A percentile compares a stretch with the other conserved stretches of the same genome.
Conservation (phyloP, 768 basidiomycete genomes). For the Pleurotus sapidus region DNA sequence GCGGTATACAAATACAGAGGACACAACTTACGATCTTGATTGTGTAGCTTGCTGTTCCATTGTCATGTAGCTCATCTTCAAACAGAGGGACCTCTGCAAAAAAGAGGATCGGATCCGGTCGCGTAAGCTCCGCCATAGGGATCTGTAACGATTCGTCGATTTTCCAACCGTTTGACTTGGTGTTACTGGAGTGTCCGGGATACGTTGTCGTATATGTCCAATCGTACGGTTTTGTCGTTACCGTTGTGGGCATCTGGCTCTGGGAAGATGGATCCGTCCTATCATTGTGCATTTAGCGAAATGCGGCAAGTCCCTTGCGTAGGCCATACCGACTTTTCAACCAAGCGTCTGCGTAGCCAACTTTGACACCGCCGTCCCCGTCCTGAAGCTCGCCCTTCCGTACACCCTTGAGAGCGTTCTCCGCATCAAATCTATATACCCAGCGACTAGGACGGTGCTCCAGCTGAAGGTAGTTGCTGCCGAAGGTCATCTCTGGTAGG, state of each 20-base stretch:
- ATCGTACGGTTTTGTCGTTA: slow-evolving; percentile 85
- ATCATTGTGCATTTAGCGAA: slow-evolving; percentile 15
- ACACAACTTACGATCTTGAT: slow-evolving; percentile 78
- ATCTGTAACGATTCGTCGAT: slow-evolving; percentile 60
- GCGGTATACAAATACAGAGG: not conserved
- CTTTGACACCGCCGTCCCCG: slow-evolving; percentile 91
- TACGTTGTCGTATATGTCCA: slow-evolving; percentile 98
- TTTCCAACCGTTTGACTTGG: slow-evolving; percentile 36
- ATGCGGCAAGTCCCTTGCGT: slow-evolving; percentile 3
- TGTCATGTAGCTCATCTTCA: slow-evolving; percentile 97
- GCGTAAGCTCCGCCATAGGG: slow-evolving; percentile 80
- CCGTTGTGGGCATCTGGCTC: slow-evolving; percentile 67
- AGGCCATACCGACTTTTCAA: slow-evolving; percentile 72
- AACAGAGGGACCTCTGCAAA: slow-evolving; percentile 94
- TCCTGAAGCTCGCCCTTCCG: slow-evolving; percentile 70
- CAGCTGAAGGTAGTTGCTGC: slow-evolving; percentile 72
- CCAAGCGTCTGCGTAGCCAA: slow-evolving; percentile 95
- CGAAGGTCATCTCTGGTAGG: slow-evolving; percentile 96
- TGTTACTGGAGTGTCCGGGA: slow-evolving; percentile 48
- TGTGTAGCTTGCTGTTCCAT: slow-evolving; percentile 82
- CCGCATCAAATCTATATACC: slow-evolving; percentile 62
- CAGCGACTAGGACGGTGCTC: slow-evolving; percentile 64
- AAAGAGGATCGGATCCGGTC: slow-evolving; percentile 95
- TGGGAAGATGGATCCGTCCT: slow-evolving; percentile 68
- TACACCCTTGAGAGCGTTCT: slow-evolving; percentile 67